phyloP scores from a whole-genome alignment of 177 flowering plant species.

The Tripterygium wilfordii region DNA sequence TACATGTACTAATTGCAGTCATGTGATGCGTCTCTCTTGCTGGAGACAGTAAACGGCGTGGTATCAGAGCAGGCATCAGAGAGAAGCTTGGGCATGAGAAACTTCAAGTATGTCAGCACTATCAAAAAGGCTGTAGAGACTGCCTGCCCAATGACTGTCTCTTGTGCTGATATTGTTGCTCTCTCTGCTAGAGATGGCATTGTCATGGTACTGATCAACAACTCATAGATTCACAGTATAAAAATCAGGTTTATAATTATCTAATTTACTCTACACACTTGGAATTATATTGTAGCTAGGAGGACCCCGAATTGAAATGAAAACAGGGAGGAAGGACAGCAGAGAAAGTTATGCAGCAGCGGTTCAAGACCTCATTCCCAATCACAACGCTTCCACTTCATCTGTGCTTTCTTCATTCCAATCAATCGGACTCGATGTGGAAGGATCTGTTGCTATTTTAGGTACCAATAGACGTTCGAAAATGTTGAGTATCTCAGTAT shows the following conservation, averaged over 20 bases:
- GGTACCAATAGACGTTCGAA: conserved; percentile 29
- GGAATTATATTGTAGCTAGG: conserved; percentile 40
- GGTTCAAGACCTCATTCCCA: conserved; percentile 48
- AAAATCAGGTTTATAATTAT: no score
- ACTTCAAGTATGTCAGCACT: conserved; percentile 59
- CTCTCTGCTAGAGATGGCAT: conserved; percentile 84
- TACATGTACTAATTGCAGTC: conserved; percentile 30
- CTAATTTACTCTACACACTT: no score
- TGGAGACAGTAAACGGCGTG: conserved; percentile 31
- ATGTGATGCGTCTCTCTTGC: conserved; percentile 79
- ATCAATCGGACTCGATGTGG: conserved; percentile 61
- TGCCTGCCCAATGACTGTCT: conserved; percentile 73
- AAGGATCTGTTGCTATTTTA: conserved; percentile 68
- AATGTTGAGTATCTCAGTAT: neutral
- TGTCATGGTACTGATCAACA: conserved; percentile 49
- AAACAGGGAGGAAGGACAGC: conserved; percentile 73
- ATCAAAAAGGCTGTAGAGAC: conserved; percentile 71
- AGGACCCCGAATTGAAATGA: conserved; percentile 66
- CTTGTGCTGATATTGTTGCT: conserved; percentile 84
- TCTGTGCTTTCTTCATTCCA: conserved; percentile 59
- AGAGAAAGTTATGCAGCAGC: conserved; percentile 38
- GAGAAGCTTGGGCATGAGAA: conserved; percentile 85
- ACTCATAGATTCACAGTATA: neutral
- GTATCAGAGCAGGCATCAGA: conserved; percentile 56
- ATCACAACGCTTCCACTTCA: conserved; percentile 54